Evolutionary conservation across 257 asterid genomes (phyloP).

Genomic region (Solanum chaucha): DNA sequence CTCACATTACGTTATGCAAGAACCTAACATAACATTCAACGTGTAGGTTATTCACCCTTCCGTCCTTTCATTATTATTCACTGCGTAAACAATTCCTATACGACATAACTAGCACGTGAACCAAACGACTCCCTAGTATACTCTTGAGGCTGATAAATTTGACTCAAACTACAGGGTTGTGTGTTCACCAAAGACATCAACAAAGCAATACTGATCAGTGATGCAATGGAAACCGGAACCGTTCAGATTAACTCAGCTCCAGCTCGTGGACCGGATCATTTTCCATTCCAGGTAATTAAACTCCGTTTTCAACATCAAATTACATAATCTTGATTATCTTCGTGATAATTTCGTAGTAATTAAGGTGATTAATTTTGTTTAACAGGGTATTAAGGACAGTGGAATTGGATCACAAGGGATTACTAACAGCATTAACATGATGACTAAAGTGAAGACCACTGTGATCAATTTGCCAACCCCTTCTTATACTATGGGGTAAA

Average conservation of each 20-base stretch:
- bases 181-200: conserved; percentile 86
- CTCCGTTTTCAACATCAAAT: not conserved
- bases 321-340: not conserved
- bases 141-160: not conserved
- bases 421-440: conserved; percentile 93
- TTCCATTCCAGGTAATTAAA: conserved; percentile 73
- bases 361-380: not conserved
- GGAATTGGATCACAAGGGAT: conserved; percentile 99
- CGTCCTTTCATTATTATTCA: not conserved
- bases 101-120: not conserved
- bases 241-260: conserved; percentile 98
- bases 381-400: conserved; percentile 93
- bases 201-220: conserved; percentile 84
- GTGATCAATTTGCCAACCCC: conserved; percentile 94
- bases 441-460: conserved; percentile 91
- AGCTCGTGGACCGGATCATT: conserved; percentile 97
- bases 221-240: conserved; percentile 92
- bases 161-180: conserved; percentile 45
- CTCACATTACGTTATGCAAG: not conserved
- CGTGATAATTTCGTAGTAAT: not conserved
- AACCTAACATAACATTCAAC: not conserved
- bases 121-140: not conserved
- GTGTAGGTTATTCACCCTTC: not conserved
- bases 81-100: not conserved
- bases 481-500: conserved; percentile 81